Evolutionary conservation across 257 asterid genomes (phyloP).

Genomic region (Ajuga chamaepitys): DNA sequence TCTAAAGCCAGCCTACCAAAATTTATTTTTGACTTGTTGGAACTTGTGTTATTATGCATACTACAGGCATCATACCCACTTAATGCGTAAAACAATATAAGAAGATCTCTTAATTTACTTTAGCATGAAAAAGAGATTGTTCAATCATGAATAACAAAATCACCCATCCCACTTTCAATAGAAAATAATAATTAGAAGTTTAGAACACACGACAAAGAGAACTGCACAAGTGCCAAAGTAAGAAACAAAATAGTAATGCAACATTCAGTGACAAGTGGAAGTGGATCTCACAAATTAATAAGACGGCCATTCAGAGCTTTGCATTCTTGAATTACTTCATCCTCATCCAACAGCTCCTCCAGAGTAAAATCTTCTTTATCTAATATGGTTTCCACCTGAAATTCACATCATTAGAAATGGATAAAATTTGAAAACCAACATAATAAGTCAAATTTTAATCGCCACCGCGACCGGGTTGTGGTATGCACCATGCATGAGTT

Average conservation of each 20-base stretch:
- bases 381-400: slow-evolving; percentile 82
- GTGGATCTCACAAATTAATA: slow-evolving; percentile 58
- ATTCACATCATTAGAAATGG: too few relatives aligned
- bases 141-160: neutral
- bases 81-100: neutral
- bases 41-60: neutral
- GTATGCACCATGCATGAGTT: neutral
- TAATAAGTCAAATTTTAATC: neutral
- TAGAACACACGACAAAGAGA: neutral
- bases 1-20: slow-evolving; percentile 3
- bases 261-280: neutral
- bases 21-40: neutral
- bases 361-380: slow-evolving; percentile 72
- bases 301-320: slow-evolving; percentile 92
- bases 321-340: slow-evolving; percentile 95
- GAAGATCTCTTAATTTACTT: neutral
- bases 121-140: neutral
- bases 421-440: too few relatives aligned
- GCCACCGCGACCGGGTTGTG: neutral
- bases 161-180: slow-evolving; percentile 4
- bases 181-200: neutral
- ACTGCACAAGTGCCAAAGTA: neutral
- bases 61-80: neutral
- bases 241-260: neutral
- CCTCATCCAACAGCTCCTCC: slow-evolving; percentile 91